Evolutionary conservation across 805 yeast species (phyloP), one percentile per base, ranked within the genome.

Genomic region (Lipomyces lipofer): DNA sequence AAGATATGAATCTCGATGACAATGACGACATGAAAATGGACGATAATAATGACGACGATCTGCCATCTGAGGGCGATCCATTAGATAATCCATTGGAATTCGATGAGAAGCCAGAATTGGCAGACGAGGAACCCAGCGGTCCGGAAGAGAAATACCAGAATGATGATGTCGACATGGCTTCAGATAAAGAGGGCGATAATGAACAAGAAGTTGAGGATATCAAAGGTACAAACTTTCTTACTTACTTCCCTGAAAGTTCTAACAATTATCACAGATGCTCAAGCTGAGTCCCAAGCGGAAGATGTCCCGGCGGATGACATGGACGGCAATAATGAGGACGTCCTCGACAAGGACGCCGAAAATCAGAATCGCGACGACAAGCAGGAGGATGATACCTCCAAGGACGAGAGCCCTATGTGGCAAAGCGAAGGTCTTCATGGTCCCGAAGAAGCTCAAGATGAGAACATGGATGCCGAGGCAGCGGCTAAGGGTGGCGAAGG

Each of bases 1-100:
- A 94, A 13, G 96, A 91, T 64, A 80, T 92, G 77, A 83, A 92
- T 63, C 74, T 92, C 28, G 98, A 92, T 66, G 95, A 81, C 22
- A 84, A 78, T 4, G 91, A 83, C 9, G 81, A 75, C 1, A 79
- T 72, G 1, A 78, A 71, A 4, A 44, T 44, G 48, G 77, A 73
- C 1, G 78, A 74, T 5, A 77, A 73, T 7, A 72, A 69, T 2
- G 72, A 68, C 24, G 75, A 69, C 12, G 71, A 68, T 2, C 69
- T 66, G 1, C 67, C 63, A 5, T 69, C 60, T 4, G 70, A 62
- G 1, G 73, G 64, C n/a, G 72, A 64, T 19, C 66, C 62, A 9
- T 61, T 66, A 25, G 71, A 66, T 6, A 70, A 63, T 2, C 66
- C 65, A 17, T 70, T 67, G 45, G 68, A 60, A 4, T 67, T 66